phyloP scores from a whole-genome alignment of 225 moss, liverwort and hornwort genomes.

The Anthoceros angustus region DNA sequence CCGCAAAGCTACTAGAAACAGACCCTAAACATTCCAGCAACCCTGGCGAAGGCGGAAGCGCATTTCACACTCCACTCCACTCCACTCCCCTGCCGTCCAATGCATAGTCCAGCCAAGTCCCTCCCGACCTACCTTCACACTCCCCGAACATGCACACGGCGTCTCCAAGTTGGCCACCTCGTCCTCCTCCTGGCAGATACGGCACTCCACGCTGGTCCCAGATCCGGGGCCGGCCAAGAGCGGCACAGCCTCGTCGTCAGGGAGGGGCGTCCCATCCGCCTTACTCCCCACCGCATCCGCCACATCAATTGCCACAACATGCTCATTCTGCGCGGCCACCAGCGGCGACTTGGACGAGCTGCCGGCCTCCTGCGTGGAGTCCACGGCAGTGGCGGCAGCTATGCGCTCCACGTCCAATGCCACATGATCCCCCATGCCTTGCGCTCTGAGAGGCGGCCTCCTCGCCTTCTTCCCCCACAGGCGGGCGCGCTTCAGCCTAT shows the following conservation, averaged over 20 bases:
- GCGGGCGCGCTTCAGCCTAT: slow-evolving; percentile 4
- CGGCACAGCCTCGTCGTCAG: not conserved
- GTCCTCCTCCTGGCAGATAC: slow-evolving; percentile 52
- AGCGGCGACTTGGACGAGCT: not conserved
- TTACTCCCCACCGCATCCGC: not conserved
- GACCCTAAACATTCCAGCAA: not conserved
- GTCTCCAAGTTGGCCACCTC: slow-evolving; percentile 41
- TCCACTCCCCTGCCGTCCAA: not conserved
- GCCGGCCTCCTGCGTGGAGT: slow-evolving; percentile 1
- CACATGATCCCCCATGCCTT: slow-evolving; percentile 2
- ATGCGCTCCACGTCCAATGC: slow-evolving; percentile 9
- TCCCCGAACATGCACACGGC: slow-evolving; percentile 44
- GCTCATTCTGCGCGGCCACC: not conserved
- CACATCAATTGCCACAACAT: slow-evolving; percentile 1
- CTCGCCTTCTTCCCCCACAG: slow-evolving; percentile 3
- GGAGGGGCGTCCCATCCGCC: not conserved
- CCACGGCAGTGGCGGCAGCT: slow-evolving; percentile 3
- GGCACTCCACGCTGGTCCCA: slow-evolving; percentile 30
- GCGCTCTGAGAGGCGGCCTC: not conserved
- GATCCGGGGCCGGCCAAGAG: slow-evolving; percentile 6
- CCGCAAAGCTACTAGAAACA: too few relatives aligned
- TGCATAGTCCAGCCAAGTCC: not conserved
- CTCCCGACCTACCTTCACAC: slow-evolving; percentile 25
- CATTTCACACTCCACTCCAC: not conserved
- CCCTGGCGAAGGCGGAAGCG: not conserved